phyloP scores from a whole-genome alignment of 331 rosid genomes.

The Saraca asoca region DNA sequence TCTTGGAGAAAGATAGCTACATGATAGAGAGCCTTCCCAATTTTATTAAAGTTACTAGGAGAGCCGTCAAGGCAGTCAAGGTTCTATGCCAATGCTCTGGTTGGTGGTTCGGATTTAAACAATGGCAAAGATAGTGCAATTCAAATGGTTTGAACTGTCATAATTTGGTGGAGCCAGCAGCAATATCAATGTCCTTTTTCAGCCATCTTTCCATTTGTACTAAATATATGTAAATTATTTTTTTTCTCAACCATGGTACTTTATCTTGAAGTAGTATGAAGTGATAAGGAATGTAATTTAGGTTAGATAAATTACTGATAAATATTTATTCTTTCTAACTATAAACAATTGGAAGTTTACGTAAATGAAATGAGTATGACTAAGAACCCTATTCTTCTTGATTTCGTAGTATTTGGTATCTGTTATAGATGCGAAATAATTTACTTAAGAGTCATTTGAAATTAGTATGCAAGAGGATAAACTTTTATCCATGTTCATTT shows the following conservation, averaged over 20 bases:
- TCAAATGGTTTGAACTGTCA: conserved; percentile 59
- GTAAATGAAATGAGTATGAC: conserved; percentile 42
- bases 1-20: conserved; percentile 53
- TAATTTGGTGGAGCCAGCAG: conserved; percentile 34
- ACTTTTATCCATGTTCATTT: too few relatives aligned
- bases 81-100: conserved; percentile 78
- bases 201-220: conserved; percentile 45
- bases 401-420: conserved; percentile 22
- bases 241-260: conserved; percentile 27
- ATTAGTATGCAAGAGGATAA: too few relatives aligned
- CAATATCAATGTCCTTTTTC: conserved; percentile 27
- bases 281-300: conserved; percentile 54
- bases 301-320: conserved; percentile 64
- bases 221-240: conserved; percentile 40
- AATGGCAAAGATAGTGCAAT: conserved; percentile 63
- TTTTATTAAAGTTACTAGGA: conserved; percentile 70
- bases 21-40: conserved; percentile 66
- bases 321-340: conserved; percentile 73
- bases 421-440: not conserved
- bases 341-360: conserved; percentile 60
- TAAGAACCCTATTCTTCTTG: conserved; percentile 26
- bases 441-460: too few relatives aligned
- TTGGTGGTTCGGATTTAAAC: conserved; percentile 56
- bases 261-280: conserved; percentile 40
- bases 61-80: conserved; percentile 94